A percentile compares a stretch with the other conserved stretches of the same genome.
These are phyloP conservation scores for Fusarium euwallaceae DNA, from an alignment of 2,329 filamentous ascomycete species.

Conservation along the genomic window DNA sequence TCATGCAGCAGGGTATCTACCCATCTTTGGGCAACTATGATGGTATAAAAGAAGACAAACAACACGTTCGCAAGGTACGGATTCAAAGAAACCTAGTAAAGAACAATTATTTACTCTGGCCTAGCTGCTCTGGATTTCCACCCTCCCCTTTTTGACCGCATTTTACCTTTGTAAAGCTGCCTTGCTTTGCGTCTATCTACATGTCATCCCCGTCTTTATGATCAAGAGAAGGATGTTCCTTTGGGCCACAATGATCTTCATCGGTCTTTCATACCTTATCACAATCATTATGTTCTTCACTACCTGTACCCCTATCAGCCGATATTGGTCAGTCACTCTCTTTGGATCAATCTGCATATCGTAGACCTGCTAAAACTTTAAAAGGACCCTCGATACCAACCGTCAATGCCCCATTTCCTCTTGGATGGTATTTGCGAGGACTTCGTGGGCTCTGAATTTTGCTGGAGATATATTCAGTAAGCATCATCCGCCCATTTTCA, in stretches of 20 bases:
- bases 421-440: neutral
- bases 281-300: slow-evolving; percentile 14
- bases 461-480: slow-evolving; percentile 24
- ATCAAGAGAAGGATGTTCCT: slow-evolving; percentile 25
- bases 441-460: slow-evolving; percentile 28
- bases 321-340: slow-evolving; percentile 18
- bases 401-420: fast-evolving
- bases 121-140: slow-evolving; percentile 26
- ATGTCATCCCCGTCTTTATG: slow-evolving; percentile 30
- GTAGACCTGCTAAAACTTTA: neutral
- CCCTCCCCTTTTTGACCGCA: slow-evolving; percentile 24
- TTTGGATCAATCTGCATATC: neutral
- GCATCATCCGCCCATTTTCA: neutral
- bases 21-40: slow-evolving; percentile 1
- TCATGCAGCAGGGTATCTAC: slow-evolving; percentile 12
- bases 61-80: neutral
- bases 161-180: slow-evolving; percentile 36
- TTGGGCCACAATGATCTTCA: slow-evolving; percentile 10
- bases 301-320: slow-evolving; percentile 12
- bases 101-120: neutral
- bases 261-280: neutral
- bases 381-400: neutral
- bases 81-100: neutral
- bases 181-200: slow-evolving; percentile 19
- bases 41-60: neutral